Evolutionary conservation across 768 basidiomycete species (phyloP).

Genomic region (Agaricus subrufescens): DNA sequence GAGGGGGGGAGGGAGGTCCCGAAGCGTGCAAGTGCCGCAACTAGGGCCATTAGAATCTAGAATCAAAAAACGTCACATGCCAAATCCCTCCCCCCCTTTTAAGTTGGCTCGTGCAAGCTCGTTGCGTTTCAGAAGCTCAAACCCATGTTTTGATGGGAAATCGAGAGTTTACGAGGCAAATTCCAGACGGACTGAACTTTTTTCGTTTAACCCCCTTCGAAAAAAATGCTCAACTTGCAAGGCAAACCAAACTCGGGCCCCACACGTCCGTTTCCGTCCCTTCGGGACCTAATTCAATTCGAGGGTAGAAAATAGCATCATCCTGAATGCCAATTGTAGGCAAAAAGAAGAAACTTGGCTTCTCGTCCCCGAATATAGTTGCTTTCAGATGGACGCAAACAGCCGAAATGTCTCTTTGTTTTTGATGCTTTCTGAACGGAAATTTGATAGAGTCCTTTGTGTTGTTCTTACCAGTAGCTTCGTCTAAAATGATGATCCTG

Average conservation of each 20-base stretch:
- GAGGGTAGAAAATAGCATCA: not conserved
- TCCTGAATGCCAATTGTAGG: not conserved
- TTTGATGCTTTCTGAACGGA: not conserved
- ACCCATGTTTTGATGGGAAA: too few relatives aligned
- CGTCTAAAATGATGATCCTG: conserved; percentile 83
- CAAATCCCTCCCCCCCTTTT: not conserved
- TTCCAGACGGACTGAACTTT: too few relatives aligned
- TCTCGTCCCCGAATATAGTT: not conserved
- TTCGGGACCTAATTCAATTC: not conserved
- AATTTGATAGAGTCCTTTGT: not conserved
- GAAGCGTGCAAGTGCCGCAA: too few relatives aligned
- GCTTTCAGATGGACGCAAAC: too few relatives aligned
- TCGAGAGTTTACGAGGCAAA: not conserved
- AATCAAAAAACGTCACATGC: not conserved
- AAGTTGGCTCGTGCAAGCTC: too few relatives aligned
- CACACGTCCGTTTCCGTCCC: not conserved
- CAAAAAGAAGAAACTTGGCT: not conserved
- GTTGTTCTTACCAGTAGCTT: conserved; percentile 61
- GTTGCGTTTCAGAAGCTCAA: too few relatives aligned
- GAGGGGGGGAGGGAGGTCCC: too few relatives aligned
- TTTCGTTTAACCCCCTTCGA: too few relatives aligned
- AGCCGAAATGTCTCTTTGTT: too few relatives aligned
- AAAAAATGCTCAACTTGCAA: not conserved
- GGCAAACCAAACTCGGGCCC: not conserved
- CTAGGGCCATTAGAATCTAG: too few relatives aligned